Percentiles rank a stretch among this genome's conserved stretches.
Conservation (phyloP, 1,284 basidiomycete species). For the Athelia sp. region DNA sequence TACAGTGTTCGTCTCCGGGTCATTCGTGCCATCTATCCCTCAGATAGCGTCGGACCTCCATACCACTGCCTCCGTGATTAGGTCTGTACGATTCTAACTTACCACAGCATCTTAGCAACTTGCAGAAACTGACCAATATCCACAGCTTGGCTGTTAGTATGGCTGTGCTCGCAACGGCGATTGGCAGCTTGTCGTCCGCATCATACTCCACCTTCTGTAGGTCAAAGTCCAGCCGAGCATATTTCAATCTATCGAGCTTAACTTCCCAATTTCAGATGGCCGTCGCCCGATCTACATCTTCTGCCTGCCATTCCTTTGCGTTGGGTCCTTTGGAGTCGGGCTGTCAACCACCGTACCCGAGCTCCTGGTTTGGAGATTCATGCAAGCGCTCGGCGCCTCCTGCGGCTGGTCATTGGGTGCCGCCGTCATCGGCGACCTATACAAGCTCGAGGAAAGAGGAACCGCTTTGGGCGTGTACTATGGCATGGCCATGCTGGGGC, state of each 20-base stretch:
- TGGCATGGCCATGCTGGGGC: slow-evolving; percentile 29
- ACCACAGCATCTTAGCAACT: not conserved
- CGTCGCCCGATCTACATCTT: slow-evolving; percentile 36
- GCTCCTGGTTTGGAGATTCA: slow-evolving; percentile 56
- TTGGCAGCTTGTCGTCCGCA: slow-evolving; percentile 47
- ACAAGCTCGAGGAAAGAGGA: slow-evolving; percentile 55
- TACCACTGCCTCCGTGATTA: slow-evolving; percentile 50
- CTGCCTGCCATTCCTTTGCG: slow-evolving; percentile 52
- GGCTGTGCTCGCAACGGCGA: slow-evolving; percentile 36
- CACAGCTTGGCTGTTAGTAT: slow-evolving; percentile 32
- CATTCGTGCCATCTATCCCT: slow-evolving; percentile 68
- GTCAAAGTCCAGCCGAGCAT: slow-evolving; percentile 10
- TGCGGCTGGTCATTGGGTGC: slow-evolving; percentile 54
- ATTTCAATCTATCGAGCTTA: not conserved
- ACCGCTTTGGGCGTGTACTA: slow-evolving; percentile 59
- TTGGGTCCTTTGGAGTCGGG: slow-evolving; percentile 60
- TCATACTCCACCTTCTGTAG: slow-evolving; percentile 50
- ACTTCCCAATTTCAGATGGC: slow-evolving; percentile 1
- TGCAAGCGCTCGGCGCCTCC: slow-evolving; percentile 59
- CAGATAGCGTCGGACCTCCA: slow-evolving; percentile 58
- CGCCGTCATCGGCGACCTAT: slow-evolving; percentile 64
- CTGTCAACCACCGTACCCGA: slow-evolving; percentile 37
- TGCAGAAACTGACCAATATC: slow-evolving; percentile 13
- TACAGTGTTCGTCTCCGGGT: slow-evolving; percentile 63
- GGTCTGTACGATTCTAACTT: slow-evolving; percentile 26